These are phyloP conservation scores for Immersiporthe knoxdaviesiana DNA, from an alignment of 2,329 filamentous ascomycete species.

Conservation along the genomic window DNA sequence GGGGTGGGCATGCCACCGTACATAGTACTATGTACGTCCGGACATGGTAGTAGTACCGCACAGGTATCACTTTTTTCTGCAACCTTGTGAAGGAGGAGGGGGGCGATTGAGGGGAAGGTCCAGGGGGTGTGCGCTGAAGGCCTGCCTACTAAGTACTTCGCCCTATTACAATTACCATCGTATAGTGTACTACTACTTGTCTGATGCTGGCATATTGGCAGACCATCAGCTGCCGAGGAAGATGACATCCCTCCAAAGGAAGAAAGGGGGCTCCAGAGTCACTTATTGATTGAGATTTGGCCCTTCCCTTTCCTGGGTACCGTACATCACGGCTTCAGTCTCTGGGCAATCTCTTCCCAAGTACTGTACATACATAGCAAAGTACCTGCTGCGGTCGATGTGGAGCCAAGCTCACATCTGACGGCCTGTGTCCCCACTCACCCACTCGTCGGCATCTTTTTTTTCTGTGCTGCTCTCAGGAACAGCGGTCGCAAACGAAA, in stretches of 20 bases:
- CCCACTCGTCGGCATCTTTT: not conserved
- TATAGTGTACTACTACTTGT: not conserved
- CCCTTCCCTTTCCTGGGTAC: not conserved
- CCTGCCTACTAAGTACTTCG: not conserved
- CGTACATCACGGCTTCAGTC: not conserved
- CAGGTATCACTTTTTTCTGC: not conserved
- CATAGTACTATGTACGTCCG: not conserved
- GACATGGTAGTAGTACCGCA: not conserved
- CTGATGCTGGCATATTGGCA: not conserved
- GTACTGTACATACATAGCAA: not conserved
- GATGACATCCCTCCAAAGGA: not conserved
- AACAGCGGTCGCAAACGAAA: not conserved
- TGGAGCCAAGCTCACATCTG: constrained; percentile 9
- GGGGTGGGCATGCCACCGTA: not conserved
- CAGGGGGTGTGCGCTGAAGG: not conserved
- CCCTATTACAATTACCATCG: not conserved
- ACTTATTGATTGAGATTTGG: not conserved
- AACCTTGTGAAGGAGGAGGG: not conserved
- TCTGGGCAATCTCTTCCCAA: not conserved
- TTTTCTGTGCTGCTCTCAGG: not conserved
- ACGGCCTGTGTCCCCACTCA: not conserved
- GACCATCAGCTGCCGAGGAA: not conserved
- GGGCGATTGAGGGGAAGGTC: no score
- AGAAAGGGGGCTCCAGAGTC: not conserved
- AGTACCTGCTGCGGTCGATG: not conserved